Percentiles rank a stretch among this genome's conserved stretches.
Conservation (phyloP, 805 yeast species). For the Deakozyma indianensis region DNA sequence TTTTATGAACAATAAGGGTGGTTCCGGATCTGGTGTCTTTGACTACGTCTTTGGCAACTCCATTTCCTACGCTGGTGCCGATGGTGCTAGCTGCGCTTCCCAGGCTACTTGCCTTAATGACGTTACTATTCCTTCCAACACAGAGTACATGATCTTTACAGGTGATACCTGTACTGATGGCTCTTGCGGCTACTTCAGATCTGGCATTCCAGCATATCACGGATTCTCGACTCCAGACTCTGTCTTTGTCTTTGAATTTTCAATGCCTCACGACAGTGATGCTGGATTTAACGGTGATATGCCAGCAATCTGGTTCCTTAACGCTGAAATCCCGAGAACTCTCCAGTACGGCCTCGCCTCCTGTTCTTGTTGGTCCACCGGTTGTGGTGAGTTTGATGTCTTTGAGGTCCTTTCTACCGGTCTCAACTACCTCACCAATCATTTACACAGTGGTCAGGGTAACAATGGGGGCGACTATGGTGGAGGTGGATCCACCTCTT, state of each 20-base stretch:
- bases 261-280: slow-evolving; percentile 64
- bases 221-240: slow-evolving; percentile 80
- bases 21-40: slow-evolving; percentile 77
- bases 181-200: slow-evolving; percentile 76
- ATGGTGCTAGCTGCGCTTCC: slow-evolving; percentile 62
- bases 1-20: slow-evolving; percentile 79
- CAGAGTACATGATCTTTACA: slow-evolving; percentile 74
- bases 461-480: slow-evolving; percentile 27
- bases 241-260: slow-evolving; percentile 85
- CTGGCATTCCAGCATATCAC: slow-evolving; percentile 80
- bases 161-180: slow-evolving; percentile 25
- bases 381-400: slow-evolving; percentile 95
- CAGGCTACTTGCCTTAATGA: slow-evolving; percentile 55
- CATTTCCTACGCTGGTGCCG: slow-evolving; percentile 65
- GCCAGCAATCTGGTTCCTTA: slow-evolving; percentile 97
- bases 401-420: slow-evolving; percentile 80
- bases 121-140: slow-evolving; percentile 53
- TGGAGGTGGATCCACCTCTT: slow-evolving; percentile 84
- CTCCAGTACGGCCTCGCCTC: slow-evolving; percentile 72
- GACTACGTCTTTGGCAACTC: slow-evolving; percentile 83
- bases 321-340: slow-evolving; percentile 94
- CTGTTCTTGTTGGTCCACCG: slow-evolving; percentile 94
- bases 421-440: slow-evolving; percentile 51
- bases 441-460: slow-evolving; percentile 78
- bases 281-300: slow-evolving; percentile 63